phyloP scores from a whole-genome alignment of 352 stramenopile genomes.

The Phytophthora brassicae region DNA sequence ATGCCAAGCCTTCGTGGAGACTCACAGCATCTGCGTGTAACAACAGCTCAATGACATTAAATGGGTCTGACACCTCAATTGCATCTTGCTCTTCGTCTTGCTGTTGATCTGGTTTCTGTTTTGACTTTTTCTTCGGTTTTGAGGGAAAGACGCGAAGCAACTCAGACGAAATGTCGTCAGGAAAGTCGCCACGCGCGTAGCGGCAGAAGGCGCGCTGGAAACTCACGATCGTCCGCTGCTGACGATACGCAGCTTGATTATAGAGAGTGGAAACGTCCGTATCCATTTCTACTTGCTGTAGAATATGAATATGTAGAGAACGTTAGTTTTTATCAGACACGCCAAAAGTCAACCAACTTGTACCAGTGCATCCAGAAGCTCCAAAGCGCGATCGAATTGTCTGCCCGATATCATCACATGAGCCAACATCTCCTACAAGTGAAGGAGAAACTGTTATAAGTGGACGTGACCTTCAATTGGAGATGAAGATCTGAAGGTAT shows the following conservation, averaged over 20 bases:
- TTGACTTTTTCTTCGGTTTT: neutral
- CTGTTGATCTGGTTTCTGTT: neutral
- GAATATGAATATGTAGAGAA: neutral
- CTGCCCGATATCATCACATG: slow-evolving; percentile 36
- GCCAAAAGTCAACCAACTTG: neutral
- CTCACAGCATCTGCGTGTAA: slow-evolving; percentile 21
- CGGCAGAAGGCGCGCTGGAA: slow-evolving; percentile 43
- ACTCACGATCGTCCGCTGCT: slow-evolving; percentile 22
- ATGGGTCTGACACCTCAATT: neutral
- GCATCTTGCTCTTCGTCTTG: too few species aligned
- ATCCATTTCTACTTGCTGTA: slow-evolving; percentile 9
- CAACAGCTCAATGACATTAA: slow-evolving; percentile 22
- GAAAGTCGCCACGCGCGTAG: slow-evolving; percentile 22
- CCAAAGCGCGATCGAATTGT: slow-evolving; percentile 28
- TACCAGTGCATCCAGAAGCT: slow-evolving; percentile 30
- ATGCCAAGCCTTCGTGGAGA: slow-evolving; percentile 14
- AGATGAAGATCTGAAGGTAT: neutral
- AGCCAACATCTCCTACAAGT: slow-evolving; percentile 44
- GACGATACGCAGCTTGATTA: neutral
- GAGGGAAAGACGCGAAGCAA: slow-evolving; percentile 6
- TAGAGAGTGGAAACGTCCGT: neutral
- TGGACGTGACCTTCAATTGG: neutral
- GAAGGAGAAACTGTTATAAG: neutral
- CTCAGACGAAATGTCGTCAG: slow-evolving; percentile 7
- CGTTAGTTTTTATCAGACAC: neutral